Conservation (phyloP, 2,329 filamentous ascomycete genomes). For the Proliferodiscus dingleyae region DNA sequence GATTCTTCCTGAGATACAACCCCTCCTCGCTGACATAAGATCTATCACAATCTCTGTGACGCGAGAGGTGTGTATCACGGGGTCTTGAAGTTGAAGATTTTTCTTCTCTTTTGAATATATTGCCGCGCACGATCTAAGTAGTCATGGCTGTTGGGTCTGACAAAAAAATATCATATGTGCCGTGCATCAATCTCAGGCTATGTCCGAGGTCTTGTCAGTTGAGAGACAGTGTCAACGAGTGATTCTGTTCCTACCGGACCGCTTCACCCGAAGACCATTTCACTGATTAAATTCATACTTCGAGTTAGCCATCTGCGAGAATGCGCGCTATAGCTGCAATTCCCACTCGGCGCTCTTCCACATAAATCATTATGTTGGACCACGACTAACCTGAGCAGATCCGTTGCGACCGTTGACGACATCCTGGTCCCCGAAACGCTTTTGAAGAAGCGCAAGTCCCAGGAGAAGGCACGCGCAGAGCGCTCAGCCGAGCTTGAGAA, state of each 20-base stretch:
- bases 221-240: constrained; percentile 44
- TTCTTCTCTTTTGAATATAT: constrained; percentile 74
- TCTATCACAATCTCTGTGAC: constrained; percentile 44
- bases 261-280: constrained; percentile 38
- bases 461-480: constrained; percentile 97
- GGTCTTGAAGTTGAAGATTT: constrained; percentile 74
- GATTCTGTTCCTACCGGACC: constrained; percentile 20
- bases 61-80: constrained; percentile 55
- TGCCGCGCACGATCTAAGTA: constrained; percentile 47
- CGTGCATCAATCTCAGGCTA: constrained; percentile 44
- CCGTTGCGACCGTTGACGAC: constrained; percentile 90
- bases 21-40: constrained; percentile 54
- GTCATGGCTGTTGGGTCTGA: constrained; percentile 11
- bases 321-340: constrained; percentile 89
- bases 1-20: constrained; percentile 65
- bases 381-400: constrained; percentile 79
- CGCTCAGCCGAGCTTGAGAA: constrained; percentile 73
- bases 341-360: constrained; percentile 77
- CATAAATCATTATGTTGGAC: constrained; percentile 60
- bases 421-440: constrained; percentile 98
- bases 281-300: constrained; percentile 75
- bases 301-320: constrained; percentile 85
- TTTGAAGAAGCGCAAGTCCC: constrained; percentile 99
- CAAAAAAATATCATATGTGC: constrained; percentile 23
- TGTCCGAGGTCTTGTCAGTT: constrained; percentile 71